phyloP scores from a whole-genome alignment of 2,329 filamentous ascomycete genomes.

The Cladosporium phlei region DNA sequence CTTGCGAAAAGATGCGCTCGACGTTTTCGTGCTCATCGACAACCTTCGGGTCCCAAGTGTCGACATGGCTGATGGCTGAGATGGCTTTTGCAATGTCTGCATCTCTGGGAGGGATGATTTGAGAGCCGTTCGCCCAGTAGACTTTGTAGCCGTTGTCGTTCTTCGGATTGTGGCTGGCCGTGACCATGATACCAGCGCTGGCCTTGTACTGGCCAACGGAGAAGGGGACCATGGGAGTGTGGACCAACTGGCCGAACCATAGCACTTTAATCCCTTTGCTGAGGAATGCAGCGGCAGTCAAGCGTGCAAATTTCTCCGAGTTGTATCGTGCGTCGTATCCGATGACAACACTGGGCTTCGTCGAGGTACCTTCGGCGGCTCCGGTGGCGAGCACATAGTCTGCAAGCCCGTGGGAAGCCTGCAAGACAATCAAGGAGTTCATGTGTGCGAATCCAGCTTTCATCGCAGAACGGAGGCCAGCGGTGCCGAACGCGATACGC shows the following conservation, averaged over 20 bases:
- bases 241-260: conserved; percentile 52
- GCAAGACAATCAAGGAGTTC: conserved; percentile 35
- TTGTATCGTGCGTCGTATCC: conserved; percentile 61
- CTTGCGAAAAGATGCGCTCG: conserved; percentile 38
- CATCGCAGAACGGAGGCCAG: conserved; percentile 61
- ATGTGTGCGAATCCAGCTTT: conserved; percentile 56
- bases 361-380: conserved; percentile 28
- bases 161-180: conserved; percentile 61
- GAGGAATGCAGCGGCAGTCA: conserved; percentile 57
- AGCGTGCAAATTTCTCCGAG: conserved; percentile 55
- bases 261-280: conserved; percentile 55
- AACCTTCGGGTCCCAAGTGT: conserved; percentile 43
- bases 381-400: conserved; percentile 48
- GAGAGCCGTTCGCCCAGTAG: conserved; percentile 61
- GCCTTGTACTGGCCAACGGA: conserved; percentile 51
- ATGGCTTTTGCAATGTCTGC: conserved; percentile 55
- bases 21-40: conserved; percentile 40
- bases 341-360: conserved; percentile 50
- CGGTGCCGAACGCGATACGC: conserved; percentile 59
- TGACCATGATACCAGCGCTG: conserved; percentile 61
- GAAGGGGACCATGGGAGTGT: conserved; percentile 61
- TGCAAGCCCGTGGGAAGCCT: conserved; percentile 62
- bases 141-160: conserved; percentile 65
- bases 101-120: conserved; percentile 62
- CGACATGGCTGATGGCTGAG: conserved; percentile 50